Evolutionary conservation across 2,329 filamentous ascomycete genomes (phyloP).

Genomic region (Zasmidium citrigriseum): DNA sequence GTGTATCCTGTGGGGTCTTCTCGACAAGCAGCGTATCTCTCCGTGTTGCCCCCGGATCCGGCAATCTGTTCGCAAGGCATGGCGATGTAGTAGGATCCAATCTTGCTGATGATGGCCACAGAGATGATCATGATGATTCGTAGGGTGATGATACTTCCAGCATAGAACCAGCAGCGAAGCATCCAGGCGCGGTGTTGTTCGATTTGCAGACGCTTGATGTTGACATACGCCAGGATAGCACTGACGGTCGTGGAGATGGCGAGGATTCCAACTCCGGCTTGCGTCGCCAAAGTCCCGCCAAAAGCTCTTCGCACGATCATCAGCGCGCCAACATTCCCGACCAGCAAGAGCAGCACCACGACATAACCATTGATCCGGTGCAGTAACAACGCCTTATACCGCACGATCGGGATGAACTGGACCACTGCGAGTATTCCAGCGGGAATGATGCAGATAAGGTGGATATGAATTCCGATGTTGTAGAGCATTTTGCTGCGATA

Average conservation of each 20-base stretch:
- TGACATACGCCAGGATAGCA: conserved; percentile 53
- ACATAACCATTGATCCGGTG: conserved; percentile 65
- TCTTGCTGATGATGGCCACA: conserved; percentile 41
- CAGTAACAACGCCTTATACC: conserved; percentile 52
- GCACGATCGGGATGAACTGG: conserved; percentile 47
- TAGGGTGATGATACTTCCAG: conserved; percentile 54
- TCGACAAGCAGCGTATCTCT: conserved; percentile 49
- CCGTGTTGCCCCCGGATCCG: conserved; percentile 25
- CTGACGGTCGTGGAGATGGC: conserved; percentile 48
- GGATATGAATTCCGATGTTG: conserved; percentile 44
- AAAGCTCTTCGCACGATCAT: conserved; percentile 56
- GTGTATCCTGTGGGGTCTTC: conserved; percentile 41
- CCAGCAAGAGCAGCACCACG: conserved; percentile 50
- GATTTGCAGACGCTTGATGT: conserved; percentile 62
- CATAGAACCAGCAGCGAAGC: conserved; percentile 46
- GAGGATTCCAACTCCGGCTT: conserved; percentile 47
- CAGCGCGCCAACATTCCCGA: conserved; percentile 52
- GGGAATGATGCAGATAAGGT: conserved; percentile 44
- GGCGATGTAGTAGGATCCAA: conserved; percentile 37
- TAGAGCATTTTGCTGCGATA: conserved; percentile 37
- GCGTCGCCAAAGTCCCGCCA: conserved; percentile 56
- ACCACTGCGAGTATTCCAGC: conserved; percentile 41
- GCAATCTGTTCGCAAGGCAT: conserved; percentile 54
- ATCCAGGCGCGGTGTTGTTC: conserved; percentile 67
- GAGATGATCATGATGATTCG: conserved; percentile 52